Evolutionary conservation across 2,329 filamentous ascomycete species (phyloP).

Genomic region (Cordyceps tenuipes): DNA sequence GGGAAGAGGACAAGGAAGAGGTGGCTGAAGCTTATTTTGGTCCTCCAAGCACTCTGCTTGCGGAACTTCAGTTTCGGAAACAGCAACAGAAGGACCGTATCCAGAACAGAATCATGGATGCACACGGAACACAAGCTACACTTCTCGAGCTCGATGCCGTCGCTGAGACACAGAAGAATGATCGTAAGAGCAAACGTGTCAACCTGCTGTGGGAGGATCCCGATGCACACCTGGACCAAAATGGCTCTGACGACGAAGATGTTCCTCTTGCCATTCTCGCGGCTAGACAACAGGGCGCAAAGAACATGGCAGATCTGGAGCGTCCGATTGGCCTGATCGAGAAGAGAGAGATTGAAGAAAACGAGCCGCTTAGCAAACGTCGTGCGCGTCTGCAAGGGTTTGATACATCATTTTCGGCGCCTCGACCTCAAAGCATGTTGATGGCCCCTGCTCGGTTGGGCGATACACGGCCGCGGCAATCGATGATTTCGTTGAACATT

Average conservation of each 20-base stretch:
- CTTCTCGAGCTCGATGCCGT: conserved; percentile 86
- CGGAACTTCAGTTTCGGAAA: conserved; percentile 86
- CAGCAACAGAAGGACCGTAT: conserved; percentile 77
- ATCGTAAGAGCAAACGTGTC: conserved; percentile 65
- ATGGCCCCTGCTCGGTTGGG: conserved; percentile 17
- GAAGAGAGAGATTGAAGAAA: conserved; percentile 78
- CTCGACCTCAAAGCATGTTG: conserved; percentile 38
- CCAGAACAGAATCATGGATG: conserved; percentile 45
- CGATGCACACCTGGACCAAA: conserved; percentile 34
- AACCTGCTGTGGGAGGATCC: conserved; percentile 86
- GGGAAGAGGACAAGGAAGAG: conserved; percentile 37
- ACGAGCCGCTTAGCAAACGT: conserved; percentile 74
- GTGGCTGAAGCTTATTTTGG: conserved; percentile 51
- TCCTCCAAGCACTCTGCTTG: conserved; percentile 80
- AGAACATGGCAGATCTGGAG: conserved; percentile 47
- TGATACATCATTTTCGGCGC: conserved; percentile 34
- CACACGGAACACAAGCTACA: conserved; percentile 75
- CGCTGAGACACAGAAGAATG: conserved; percentile 71
- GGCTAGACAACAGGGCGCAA: conserved; percentile 45
- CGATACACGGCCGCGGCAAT: conserved; percentile 12
- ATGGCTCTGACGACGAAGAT: conserved; percentile 64
- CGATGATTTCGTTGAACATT: conserved; percentile 25
- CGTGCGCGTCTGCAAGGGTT: conserved; percentile 66
- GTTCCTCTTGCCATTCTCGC: conserved; percentile 79
- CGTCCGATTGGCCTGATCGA: conserved; percentile 69